Conservation (phyloP, 331 rosid genomes). For the Cydonia oblonga region DNA sequence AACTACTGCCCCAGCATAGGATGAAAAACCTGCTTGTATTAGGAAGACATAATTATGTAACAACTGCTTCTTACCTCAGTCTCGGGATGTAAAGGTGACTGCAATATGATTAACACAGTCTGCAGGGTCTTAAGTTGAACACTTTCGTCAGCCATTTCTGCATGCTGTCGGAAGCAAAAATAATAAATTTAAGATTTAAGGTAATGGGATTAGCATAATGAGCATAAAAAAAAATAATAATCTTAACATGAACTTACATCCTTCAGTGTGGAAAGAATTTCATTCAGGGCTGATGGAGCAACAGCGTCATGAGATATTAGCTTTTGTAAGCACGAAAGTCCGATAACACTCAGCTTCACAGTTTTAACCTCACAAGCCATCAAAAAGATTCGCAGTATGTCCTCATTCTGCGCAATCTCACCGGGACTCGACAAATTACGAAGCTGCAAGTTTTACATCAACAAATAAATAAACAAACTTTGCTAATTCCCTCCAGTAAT, state of each 20-base stretch:
- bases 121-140: slow-evolving; percentile 97
- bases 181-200: not conserved
- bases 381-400: slow-evolving; percentile 74
- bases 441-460: slow-evolving; percentile 52
- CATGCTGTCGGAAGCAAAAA: slow-evolving; percentile 55
- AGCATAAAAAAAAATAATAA: not conserved
- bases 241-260: slow-evolving; percentile 44
- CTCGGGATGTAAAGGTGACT: slow-evolving; percentile 92
- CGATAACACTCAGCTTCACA: slow-evolving; percentile 79
- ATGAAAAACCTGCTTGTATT: not conserved
- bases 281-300: slow-evolving; percentile 62
- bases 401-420: slow-evolving; percentile 83
- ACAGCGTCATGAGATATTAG: slow-evolving; percentile 89
- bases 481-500: not conserved
- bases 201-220: not conserved
- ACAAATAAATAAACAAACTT: slow-evolving; percentile 2
- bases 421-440: slow-evolving; percentile 71
- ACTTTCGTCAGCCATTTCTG: slow-evolving; percentile 87
- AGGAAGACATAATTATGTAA: not conserved
- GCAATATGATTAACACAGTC: slow-evolving; percentile 76
- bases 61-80: slow-evolving; percentile 42
- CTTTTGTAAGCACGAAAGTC: slow-evolving; percentile 88
- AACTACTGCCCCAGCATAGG: not conserved
- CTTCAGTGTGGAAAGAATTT: slow-evolving; percentile 69
- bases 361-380: slow-evolving; percentile 84